phyloP scores from a whole-genome alignment of 2,329 filamentous ascomycete species.

The Epichloe scottii region DNA sequence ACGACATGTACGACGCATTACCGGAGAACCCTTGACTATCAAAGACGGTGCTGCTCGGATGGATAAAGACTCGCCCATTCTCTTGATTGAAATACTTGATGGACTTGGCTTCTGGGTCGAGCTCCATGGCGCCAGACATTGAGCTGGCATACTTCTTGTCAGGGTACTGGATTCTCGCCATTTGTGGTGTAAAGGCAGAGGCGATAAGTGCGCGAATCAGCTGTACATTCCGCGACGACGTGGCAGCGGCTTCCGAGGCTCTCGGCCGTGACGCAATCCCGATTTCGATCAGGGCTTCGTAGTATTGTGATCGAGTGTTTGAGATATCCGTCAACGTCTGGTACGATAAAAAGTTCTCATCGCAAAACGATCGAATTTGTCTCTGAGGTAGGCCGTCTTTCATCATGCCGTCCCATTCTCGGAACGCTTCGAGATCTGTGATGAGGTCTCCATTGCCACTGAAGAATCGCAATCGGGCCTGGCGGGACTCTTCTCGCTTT shows the following conservation, averaged over 20 bases:
- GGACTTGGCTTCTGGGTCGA: constrained; percentile 81
- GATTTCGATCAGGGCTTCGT: constrained; percentile 72
- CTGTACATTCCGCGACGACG: constrained; percentile 21
- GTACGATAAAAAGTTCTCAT: constrained; percentile 70
- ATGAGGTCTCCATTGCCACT: constrained; percentile 74
- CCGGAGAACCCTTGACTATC: constrained; percentile 66
- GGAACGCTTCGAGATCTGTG: constrained; percentile 73
- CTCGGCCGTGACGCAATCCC: constrained; percentile 50
- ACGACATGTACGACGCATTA: constrained; percentile 67
- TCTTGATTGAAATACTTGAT: constrained; percentile 90
- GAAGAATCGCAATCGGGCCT: constrained; percentile 62
- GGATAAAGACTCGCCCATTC: constrained; percentile 80
- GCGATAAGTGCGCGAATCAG: constrained; percentile 60
- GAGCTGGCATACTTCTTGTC: constrained; percentile 90
- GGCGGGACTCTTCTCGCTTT: constrained; percentile 69
- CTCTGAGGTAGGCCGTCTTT: constrained; percentile 45
- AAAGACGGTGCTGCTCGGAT: constrained; percentile 80
- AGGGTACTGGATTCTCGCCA: constrained; percentile 83
- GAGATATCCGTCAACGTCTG: constrained; percentile 81
- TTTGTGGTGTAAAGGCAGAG: constrained; percentile 69
- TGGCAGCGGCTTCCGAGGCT: constrained; percentile 21
- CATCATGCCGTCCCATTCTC: constrained; percentile 64
- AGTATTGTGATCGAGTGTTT: constrained; percentile 75
- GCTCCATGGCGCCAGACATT: constrained; percentile 76
- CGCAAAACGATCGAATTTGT: constrained; percentile 65